Conservation (phyloP, 495 filamentous ascomycete species). For the Lasiosphaeria ovina region DNA sequence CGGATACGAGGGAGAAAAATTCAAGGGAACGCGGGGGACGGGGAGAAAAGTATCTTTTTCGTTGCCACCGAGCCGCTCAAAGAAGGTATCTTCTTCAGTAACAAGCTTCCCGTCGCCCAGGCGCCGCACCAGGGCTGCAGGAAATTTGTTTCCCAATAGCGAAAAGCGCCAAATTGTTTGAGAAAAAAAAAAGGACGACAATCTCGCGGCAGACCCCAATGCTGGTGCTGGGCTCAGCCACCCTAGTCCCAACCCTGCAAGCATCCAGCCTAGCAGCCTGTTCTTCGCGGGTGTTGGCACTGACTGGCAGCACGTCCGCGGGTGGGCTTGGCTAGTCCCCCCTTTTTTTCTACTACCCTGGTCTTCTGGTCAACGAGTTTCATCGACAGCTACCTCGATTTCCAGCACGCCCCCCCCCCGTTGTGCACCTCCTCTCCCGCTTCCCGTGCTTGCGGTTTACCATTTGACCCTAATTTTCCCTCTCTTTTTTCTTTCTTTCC, state of each 20-base stretch:
- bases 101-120: background rate
- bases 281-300: constrained; percentile 19
- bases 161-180: constrained; percentile 21
- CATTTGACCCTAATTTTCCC: constrained; percentile 18
- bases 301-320: constrained; percentile 11
- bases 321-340: constrained; percentile 16
- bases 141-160: constrained; percentile 28
- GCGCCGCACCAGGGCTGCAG: constrained; percentile 1
- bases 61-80: too few relatives aligned
- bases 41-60: background rate
- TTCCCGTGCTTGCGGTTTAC: constrained; percentile 13
- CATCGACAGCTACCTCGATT: constrained; percentile 23
- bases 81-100: background rate
- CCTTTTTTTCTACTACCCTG: constrained; percentile 17
- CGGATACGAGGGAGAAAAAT: background rate
- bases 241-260: constrained; percentile 20
- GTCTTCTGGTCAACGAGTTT: constrained; percentile 15
- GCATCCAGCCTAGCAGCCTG: constrained; percentile 13
- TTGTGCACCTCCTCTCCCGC: constrained; percentile 10
- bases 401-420: constrained; percentile 18
- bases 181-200: constrained; percentile 6
- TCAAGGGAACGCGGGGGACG: background rate
- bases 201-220: constrained; percentile 14
- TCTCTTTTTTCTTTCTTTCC: constrained; percentile 15
- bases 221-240: constrained; percentile 3